A percentile compares a stretch with the other conserved stretches of the same genome.
phyloP scores from a whole-genome alignment of 2,329 filamentous ascomycete genomes.

The Pseudogymnoascus sp. region DNA sequence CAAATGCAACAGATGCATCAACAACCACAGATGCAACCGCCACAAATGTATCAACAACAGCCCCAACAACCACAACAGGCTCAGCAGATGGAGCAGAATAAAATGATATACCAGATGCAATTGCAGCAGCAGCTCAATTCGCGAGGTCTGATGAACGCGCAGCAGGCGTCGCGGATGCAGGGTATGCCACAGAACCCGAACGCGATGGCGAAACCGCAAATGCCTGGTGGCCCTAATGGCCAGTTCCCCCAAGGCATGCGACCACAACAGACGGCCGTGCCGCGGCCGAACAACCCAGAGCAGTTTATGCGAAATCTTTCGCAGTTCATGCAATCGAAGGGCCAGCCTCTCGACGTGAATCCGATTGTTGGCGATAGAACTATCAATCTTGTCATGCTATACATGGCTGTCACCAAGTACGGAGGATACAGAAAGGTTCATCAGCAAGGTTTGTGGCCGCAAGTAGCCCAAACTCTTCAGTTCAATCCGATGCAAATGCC shows the following conservation, averaged over 20 bases:
- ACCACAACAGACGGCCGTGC: slow-evolving; percentile 39
- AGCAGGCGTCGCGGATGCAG: slow-evolving; percentile 22
- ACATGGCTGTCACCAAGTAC: slow-evolving; percentile 65
- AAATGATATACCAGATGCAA: slow-evolving; percentile 73
- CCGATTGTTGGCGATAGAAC: slow-evolving; percentile 66
- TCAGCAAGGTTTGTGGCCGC: slow-evolving; percentile 62
- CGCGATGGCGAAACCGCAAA: slow-evolving; percentile 33
- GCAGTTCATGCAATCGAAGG: slow-evolving; percentile 67
- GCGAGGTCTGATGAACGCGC: slow-evolving; percentile 31
- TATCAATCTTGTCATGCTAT: slow-evolving; percentile 69
- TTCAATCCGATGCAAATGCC: slow-evolving; percentile 57
- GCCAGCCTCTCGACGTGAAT: slow-evolving; percentile 64
- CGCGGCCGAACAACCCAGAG: slow-evolving; percentile 47
- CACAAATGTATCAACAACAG: slow-evolving; percentile 18
- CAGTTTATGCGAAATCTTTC: slow-evolving; percentile 68
- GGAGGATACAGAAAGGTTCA: slow-evolving; percentile 71
- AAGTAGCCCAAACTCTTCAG: slow-evolving; percentile 57
- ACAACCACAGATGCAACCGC: slow-evolving; percentile 24
- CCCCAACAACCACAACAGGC: slow-evolving; percentile 33
- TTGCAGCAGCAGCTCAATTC: slow-evolving; percentile 69
- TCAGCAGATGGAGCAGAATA: slow-evolving; percentile 61
- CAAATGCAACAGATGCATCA: slow-evolving; percentile 35
- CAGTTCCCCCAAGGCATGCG: slow-evolving; percentile 45
- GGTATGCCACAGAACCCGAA: slow-evolving; percentile 36
- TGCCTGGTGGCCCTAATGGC: slow-evolving; percentile 46